Base-by-base conservation (phyloP, 208 protist species). In the Trypanosoma conorhini region DNA sequence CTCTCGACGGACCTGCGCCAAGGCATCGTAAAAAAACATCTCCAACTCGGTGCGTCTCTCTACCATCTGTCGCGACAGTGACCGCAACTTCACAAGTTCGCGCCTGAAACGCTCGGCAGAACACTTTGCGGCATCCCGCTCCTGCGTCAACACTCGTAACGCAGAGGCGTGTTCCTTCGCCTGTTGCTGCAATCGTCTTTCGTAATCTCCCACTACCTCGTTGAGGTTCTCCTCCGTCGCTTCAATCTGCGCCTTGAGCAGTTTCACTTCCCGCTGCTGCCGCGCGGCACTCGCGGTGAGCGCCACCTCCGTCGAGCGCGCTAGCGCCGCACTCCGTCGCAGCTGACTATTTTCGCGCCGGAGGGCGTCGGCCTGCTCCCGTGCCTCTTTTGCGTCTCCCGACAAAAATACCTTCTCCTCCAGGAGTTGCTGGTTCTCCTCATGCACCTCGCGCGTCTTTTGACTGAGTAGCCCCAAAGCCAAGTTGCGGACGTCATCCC, bases 21-120 rank as follows among this genome's bases (percentile, higher is more conserved):
- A 73, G 0, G 94, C 92, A 2, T 82, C 83, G 67, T 91, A 72
- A 76, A 98, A 98, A 63, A 96, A 98, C 24, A 65, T 46, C 70
- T 98, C 87, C 30, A 98, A 76, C 33, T 97, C 94, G 21, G 76
- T 80, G 26, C 91, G 90, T 62, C 89, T 79, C 9, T 71, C 38
- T n/a, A 96, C 54, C 40, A 98, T 66, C 55, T 81, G 56, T n/a
- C 56, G 17, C 31, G 91, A 80, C 3, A 85, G 62, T 17, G 51
- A 57, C 10, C 91, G 90, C 40, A 97, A 67, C 58, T 86, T 76
- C 28, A 59, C 52, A 17, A 97, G 76, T n/a, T 96, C 88, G 3
- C 71, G 54, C 44, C 76, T 78, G 7, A 92, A 69, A 55, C 46
- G 55, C 66, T 85, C 58, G 4, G 83, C 84, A 54, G 83, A 80